These are phyloP conservation scores for Diaporthe citriasiana DNA, from an alignment of 2,329 filamentous ascomycete species.

Conservation along the genomic window DNA sequence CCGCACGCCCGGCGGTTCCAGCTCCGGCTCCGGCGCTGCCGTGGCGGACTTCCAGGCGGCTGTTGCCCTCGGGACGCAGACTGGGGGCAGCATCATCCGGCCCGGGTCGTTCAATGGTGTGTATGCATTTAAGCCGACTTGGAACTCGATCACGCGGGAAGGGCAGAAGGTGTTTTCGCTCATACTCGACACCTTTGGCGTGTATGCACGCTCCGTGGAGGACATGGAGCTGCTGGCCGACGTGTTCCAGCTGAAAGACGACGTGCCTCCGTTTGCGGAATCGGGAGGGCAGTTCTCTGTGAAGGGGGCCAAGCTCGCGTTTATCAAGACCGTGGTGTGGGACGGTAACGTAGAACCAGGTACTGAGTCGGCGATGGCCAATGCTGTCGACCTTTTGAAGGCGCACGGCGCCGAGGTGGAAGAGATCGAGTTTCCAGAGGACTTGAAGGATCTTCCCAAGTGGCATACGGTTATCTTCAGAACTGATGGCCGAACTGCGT, in stretches of 20 bases:
- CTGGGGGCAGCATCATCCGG: conserved; percentile 73
- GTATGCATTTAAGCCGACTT: conserved; percentile 77
- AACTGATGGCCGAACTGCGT: conserved; percentile 66
- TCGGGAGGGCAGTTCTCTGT: conserved; percentile 20
- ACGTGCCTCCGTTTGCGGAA: conserved; percentile 50
- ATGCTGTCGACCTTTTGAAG: conserved; percentile 56
- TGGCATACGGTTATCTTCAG: conserved; percentile 67
- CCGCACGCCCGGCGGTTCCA: conserved; percentile 76
- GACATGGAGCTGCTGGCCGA: conserved; percentile 71
- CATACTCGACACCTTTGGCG: conserved; percentile 73
- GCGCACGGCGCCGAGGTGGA: conserved; percentile 67
- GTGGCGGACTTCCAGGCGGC: conserved; percentile 76
- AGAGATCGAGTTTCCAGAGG: conserved; percentile 66
- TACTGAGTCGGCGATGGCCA: conserved; percentile 54
- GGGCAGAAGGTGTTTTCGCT: conserved; percentile 71
- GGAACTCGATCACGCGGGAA: conserved; percentile 73
- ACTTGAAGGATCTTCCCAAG: conserved; percentile 62
- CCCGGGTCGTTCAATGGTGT: conserved; percentile 76
- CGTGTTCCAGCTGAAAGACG: conserved; percentile 67
- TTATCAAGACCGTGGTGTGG: conserved; percentile 39
- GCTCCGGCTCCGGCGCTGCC: conserved; percentile 75
- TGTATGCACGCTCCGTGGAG: conserved; percentile 69
- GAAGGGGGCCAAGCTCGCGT: conserved; percentile 36
- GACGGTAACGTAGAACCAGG: conserved; percentile 12
- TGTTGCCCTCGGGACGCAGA: conserved; percentile 75